Conservation (phyloP, 2,329 filamentous ascomycete species). For the Colletotrichum sublineola region DNA sequence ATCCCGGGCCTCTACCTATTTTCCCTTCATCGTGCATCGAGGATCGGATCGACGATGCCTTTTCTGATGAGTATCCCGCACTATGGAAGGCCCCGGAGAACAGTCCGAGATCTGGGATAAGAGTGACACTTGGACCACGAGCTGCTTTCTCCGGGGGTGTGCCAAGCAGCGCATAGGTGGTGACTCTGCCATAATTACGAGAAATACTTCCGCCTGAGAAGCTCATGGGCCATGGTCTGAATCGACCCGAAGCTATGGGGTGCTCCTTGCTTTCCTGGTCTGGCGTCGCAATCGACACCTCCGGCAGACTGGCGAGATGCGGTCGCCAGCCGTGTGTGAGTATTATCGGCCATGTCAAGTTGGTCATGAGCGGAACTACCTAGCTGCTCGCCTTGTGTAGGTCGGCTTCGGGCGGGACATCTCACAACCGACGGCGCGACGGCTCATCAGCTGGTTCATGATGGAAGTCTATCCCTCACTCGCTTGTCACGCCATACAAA, state of each 20-base stretch:
- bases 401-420: not conserved
- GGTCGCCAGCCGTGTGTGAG: not conserved
- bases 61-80: not conserved
- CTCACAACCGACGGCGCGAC: not conserved
- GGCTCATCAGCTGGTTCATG: not conserved
- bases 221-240: not conserved
- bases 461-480: not conserved
- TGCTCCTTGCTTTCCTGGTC: not conserved
- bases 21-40: not conserved
- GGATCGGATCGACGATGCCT: not conserved
- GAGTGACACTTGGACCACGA: conserved; percentile 8
- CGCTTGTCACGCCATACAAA: not conserved
- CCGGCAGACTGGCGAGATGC: not conserved
- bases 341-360: too few species aligned
- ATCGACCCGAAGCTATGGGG: not conserved
- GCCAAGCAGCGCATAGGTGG: too few species aligned
- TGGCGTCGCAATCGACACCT: too few species aligned
- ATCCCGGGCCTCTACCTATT: not conserved
- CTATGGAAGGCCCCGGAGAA: not conserved
- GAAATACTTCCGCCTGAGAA: not conserved
- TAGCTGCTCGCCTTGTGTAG: not conserved
- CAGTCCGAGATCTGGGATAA: not conserved
- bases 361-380: conserved; percentile 2
- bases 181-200: not conserved
- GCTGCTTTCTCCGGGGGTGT: not conserved